These are phyloP conservation scores for Chrysanthemum seticuspe DNA, from an alignment of 129 eudicot genomes.

Conservation along the genomic window DNA sequence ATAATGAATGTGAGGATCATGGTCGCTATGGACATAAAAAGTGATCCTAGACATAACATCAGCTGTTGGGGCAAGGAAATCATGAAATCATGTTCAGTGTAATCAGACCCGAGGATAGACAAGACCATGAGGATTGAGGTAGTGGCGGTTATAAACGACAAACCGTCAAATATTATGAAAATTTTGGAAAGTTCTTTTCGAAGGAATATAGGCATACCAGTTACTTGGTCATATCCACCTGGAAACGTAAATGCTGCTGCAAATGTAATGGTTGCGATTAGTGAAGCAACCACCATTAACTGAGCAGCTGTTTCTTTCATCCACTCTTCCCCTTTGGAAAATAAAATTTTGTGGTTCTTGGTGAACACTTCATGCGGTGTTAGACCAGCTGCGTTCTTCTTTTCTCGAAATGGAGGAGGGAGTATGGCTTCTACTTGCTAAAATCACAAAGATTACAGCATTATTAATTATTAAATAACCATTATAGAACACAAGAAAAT, in stretches of 20 bases:
- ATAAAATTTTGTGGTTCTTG: constrained; percentile 22
- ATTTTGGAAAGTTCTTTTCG: constrained; percentile 20
- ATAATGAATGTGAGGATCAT: constrained; percentile 17
- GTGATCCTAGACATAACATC: constrained; percentile 24
- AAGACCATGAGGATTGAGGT: constrained; percentile 28
- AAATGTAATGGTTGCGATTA: constrained; percentile 30
- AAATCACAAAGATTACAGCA: background rate
- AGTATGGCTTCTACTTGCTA: constrained; percentile 21
- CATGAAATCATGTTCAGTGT: constrained; percentile 28
- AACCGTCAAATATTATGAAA: constrained; percentile 23
- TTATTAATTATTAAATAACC: background rate
- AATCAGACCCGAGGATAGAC: constrained; percentile 21
- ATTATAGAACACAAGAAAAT: background rate
- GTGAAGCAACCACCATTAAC: constrained; percentile 24
- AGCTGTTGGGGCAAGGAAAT: constrained; percentile 21
- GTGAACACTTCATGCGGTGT: constrained; percentile 31
- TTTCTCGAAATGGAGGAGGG: constrained; percentile 22
- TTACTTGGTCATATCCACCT: constrained; percentile 28
- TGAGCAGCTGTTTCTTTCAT: constrained; percentile 28
- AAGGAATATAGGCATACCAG: constrained; percentile 22
- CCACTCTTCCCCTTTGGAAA: constrained; percentile 25
- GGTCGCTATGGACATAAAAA: constrained; percentile 27
- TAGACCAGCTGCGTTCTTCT: constrained; percentile 20
- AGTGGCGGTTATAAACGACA: constrained; percentile 24
- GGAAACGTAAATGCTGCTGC: constrained; percentile 32